These are phyloP conservation scores for Prunus campanulata DNA, from an alignment of 306 rosid species.

Conservation along the genomic window DNA sequence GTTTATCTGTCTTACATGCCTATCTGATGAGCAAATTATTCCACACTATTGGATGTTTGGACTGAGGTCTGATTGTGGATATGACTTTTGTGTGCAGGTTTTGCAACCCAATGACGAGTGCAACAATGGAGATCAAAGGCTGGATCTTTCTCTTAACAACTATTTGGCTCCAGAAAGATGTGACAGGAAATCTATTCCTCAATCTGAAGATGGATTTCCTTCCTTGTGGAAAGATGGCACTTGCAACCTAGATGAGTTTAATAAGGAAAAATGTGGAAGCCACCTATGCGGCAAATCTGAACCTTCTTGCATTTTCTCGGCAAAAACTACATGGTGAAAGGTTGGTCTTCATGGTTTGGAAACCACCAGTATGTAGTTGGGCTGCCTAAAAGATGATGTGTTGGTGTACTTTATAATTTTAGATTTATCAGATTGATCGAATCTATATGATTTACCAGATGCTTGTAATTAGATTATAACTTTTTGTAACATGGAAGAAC, in stretches of 20 bases:
- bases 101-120: too few species aligned
- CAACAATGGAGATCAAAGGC: slow-evolving; percentile 23
- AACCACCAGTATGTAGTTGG: too few species aligned
- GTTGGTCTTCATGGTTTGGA: too few species aligned
- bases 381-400: too few species aligned
- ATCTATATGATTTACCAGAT: too few species aligned
- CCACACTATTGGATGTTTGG: too few species aligned
- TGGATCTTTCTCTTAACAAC: background rate
- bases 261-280: slow-evolving; percentile 44
- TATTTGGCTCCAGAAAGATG: slow-evolving; percentile 29
- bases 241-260: slow-evolving; percentile 41
- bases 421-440: slow-evolving; percentile 26
- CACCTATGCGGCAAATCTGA: slow-evolving; percentile 42
- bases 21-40: too few species aligned
- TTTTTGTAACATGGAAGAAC: too few species aligned
- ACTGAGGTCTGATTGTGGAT: too few species aligned
- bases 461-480: too few species aligned
- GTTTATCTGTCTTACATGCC: too few species aligned
- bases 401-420: slow-evolving; percentile 24
- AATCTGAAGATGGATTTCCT: slow-evolving; percentile 41
- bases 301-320: slow-evolving; percentile 36
- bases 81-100: too few species aligned
- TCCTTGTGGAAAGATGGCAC: slow-evolving; percentile 52
- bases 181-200: slow-evolving; percentile 47
- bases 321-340: slow-evolving; percentile 36